phyloP scores from a whole-genome alignment of 2,329 filamentous ascomycete species.

The Cytospora piceae region DNA sequence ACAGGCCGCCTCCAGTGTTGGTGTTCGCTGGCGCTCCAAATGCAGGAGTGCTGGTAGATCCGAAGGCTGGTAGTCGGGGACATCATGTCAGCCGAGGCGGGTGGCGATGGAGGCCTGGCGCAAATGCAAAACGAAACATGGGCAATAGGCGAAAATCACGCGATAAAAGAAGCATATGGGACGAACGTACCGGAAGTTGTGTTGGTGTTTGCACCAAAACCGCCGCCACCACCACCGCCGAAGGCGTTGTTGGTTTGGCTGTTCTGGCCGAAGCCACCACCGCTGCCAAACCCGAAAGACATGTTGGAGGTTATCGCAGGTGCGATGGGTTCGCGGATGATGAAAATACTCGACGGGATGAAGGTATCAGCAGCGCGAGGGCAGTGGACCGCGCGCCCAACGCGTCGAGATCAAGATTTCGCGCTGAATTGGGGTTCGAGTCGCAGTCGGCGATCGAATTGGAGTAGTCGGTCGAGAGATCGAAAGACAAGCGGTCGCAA shows the following conservation, averaged over 20 bases:
- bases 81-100: slow-evolving; percentile 31
- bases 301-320: slow-evolving; percentile 44
- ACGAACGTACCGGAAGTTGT: slow-evolving; percentile 56
- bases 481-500: not conserved
- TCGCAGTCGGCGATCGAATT: slow-evolving; percentile 24
- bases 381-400: slow-evolving; percentile 37
- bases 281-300: slow-evolving; percentile 59
- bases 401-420: slow-evolving; percentile 35
- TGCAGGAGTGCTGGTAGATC: slow-evolving; percentile 38
- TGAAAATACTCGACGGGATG: slow-evolving; percentile 17
- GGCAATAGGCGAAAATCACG: slow-evolving; percentile 19
- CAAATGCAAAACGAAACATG: slow-evolving; percentile 19
- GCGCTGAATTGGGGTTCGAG: slow-evolving; percentile 2
- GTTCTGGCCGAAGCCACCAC: slow-evolving; percentile 63
- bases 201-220: slow-evolving; percentile 54
- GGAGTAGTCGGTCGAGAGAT: not conserved
- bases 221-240: slow-evolving; percentile 46
- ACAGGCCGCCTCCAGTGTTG: slow-evolving; percentile 41
- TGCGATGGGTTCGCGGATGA: slow-evolving; percentile 12
- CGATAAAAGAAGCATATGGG: slow-evolving; percentile 29
- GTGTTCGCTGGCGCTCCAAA: slow-evolving; percentile 42
- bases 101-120: slow-evolving; percentile 33
- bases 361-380: slow-evolving; percentile 30
- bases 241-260: slow-evolving; percentile 48
- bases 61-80: slow-evolving; percentile 42